A percentile compares a stretch with the other conserved stretches of the same genome.
Evolutionary conservation across 192 early-diverging fungal genomes (phyloP).

Genomic region (Coemansia sp.): DNA sequence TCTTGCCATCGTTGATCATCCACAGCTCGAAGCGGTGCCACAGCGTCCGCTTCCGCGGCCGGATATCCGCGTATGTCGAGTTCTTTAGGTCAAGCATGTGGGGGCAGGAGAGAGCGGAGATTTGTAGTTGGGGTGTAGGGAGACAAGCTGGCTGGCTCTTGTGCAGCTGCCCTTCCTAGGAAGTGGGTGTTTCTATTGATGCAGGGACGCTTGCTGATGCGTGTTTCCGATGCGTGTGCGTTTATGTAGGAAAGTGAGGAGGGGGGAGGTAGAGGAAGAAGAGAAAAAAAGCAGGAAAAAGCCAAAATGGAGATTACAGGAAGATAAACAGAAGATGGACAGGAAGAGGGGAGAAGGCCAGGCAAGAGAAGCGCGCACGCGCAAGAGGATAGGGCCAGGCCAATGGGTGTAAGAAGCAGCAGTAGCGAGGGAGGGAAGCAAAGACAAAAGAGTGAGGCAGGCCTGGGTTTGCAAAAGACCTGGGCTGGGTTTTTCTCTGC

Average conservation of each 20-base stretch:
- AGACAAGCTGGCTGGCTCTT: background rate
- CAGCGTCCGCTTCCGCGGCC: constrained; percentile 27
- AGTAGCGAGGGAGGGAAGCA: no score
- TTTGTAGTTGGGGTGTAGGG: no score
- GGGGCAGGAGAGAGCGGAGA: background rate
- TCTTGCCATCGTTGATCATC: constrained; percentile 48
- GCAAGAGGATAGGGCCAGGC: no score
- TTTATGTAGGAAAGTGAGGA: background rate
- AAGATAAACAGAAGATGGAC: background rate
- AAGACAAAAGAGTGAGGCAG: no score
- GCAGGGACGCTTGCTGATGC: no score
- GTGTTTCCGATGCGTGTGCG: background rate
- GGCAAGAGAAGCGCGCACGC: background rate
- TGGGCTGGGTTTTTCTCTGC: no score
- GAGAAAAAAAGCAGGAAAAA: background rate
- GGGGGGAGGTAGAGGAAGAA: background rate
- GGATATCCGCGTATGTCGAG: constrained; percentile 34
- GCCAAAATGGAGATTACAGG: background rate
- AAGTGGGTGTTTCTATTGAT: no score
- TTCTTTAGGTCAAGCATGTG: constrained; percentile 40
- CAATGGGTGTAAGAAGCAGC: no score
- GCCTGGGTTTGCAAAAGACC: no score
- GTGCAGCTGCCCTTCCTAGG: no score
- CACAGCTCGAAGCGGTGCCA: constrained; percentile 43
- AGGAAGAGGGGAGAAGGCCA: background rate